Conservation (phyloP, 257 asterid genomes). For the Handroanthus guayacan region DNA sequence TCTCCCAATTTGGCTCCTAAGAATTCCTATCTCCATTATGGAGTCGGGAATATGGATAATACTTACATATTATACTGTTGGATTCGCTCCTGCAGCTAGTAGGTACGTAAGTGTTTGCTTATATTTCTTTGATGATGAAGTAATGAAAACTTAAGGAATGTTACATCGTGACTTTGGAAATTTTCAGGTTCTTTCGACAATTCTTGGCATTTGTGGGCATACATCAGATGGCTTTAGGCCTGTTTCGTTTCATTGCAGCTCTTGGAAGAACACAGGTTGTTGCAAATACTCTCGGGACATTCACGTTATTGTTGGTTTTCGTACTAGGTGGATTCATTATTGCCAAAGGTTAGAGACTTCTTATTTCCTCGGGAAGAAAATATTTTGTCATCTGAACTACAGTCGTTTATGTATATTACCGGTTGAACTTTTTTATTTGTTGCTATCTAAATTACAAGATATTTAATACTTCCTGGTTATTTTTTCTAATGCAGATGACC, state of each 20-base stretch:
- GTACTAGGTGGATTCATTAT: constrained; percentile 81
- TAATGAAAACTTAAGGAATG: no score
- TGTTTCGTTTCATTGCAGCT: constrained; percentile 75
- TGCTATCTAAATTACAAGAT: no score
- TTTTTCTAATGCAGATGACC: constrained; percentile 56
- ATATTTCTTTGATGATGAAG: background rate
- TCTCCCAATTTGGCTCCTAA: constrained; percentile 72
- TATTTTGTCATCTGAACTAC: no score
- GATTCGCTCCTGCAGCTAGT: constrained; percentile 74
- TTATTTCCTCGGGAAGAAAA: no score
- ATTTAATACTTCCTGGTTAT: background rate
- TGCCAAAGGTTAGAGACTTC: constrained; percentile 57
- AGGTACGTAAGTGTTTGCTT: constrained; percentile 56
- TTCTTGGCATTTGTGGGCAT: constrained; percentile 67
- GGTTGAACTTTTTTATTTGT: no score
- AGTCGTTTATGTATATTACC: no score
- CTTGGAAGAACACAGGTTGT: constrained; percentile 78
- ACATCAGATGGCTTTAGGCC: constrained; percentile 81
- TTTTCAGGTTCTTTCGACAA: constrained; percentile 62
- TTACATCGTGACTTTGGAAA: background rate
- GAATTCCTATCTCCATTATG: constrained; percentile 65
- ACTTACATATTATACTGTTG: constrained; percentile 75
- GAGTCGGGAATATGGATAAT: constrained; percentile 73
- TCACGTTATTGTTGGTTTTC: constrained; percentile 64
- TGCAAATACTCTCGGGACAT: constrained; percentile 75